Conservation (phyloP, 148 eudicot genomes). For the Chenopodium quinoa region DNA sequence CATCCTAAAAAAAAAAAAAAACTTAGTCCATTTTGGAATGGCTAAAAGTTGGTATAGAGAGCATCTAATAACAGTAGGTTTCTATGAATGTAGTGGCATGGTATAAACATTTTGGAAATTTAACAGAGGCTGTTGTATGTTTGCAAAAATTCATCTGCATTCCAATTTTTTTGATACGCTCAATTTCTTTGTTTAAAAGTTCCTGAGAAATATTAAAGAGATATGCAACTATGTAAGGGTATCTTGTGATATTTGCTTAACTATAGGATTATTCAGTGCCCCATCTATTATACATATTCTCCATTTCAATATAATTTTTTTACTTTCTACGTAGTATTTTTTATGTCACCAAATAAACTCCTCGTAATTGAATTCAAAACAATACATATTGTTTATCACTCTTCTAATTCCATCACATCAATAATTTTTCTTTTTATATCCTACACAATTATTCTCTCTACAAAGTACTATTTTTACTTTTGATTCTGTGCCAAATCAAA, state of each 20-base stretch:
- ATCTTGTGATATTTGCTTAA: not conserved
- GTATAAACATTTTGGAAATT: not conserved
- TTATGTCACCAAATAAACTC: not conserved
- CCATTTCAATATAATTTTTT: not conserved
- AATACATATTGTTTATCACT: not conserved
- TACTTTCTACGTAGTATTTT: not conserved
- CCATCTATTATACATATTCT: not conserved
- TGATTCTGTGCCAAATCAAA: not conserved
- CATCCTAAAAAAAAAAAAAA: not conserved
- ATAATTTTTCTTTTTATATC: not conserved
- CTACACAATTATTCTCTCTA: not conserved
- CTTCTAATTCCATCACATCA: not conserved
- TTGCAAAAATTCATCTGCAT: not conserved
- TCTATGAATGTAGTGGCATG: not conserved
- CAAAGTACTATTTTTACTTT: too few relatives aligned
- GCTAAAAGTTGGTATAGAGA: not conserved
- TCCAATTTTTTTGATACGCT: not conserved
- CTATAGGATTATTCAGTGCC: too few relatives aligned
- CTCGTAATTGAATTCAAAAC: not conserved
- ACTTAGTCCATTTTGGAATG: not conserved
- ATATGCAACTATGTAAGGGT: not conserved
- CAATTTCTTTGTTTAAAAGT: not conserved
- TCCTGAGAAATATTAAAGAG: not conserved
- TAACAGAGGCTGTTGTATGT: not conserved
- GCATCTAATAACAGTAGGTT: not conserved